These are phyloP conservation scores for Nothophoma quercina DNA, from an alignment of 2,329 filamentous ascomycete genomes.

Conservation along the genomic window DNA sequence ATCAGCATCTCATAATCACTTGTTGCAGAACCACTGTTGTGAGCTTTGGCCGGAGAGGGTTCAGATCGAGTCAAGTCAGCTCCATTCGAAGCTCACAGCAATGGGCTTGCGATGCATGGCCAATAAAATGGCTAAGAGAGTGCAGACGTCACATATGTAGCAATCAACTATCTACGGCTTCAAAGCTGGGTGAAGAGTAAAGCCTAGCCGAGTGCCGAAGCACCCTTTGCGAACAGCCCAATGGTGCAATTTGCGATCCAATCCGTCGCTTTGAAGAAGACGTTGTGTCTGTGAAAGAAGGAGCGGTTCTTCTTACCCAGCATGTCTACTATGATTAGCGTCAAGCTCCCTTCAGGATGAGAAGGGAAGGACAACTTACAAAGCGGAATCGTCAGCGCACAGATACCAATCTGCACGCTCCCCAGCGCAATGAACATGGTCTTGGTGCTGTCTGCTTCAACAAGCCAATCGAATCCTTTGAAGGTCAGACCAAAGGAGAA, in stretches of 20 bases:
- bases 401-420: conserved; percentile 79
- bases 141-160: no score
- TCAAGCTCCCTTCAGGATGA: not conserved
- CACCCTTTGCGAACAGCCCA: not conserved
- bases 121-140: no score
- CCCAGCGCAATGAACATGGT: conserved; percentile 74
- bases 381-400: conserved; percentile 76
- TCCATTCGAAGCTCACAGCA: no score
- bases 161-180: no score
- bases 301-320: conserved; percentile 48
- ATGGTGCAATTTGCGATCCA: conserved; percentile 34
- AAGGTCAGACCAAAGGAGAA: conserved; percentile 88
- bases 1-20: conserved; percentile 60
- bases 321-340: conserved; percentile 24
- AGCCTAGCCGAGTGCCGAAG: no score
- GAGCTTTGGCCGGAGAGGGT: no score
- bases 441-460: conserved; percentile 64
- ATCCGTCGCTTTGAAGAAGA: conserved; percentile 44
- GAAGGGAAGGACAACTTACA: conserved; percentile 66
- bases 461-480: conserved; percentile 84
- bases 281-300: conserved; percentile 44
- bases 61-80: no score
- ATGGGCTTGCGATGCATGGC: no score
- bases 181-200: no score
- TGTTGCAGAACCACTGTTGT: no score